Conservation (phyloP, 805 yeast species). For the Kuraishia hungarica region DNA sequence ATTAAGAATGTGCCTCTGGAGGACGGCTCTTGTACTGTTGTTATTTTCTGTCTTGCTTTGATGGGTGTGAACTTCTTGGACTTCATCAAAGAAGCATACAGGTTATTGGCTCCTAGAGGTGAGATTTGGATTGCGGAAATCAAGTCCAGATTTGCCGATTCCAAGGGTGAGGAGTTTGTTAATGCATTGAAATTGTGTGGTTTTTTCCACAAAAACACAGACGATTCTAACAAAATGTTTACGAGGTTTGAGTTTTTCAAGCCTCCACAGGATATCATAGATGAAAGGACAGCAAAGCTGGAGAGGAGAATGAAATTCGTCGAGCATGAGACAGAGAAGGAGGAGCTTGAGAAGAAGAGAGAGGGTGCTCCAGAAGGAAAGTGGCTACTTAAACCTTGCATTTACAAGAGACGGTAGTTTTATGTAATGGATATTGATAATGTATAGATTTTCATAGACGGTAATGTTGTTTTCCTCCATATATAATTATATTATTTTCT, state of each 20-base stretch:
- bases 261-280: constrained; percentile 63
- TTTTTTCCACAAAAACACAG: constrained; percentile 82
- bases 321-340: constrained; percentile 59
- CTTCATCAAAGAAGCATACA: constrained; percentile 81
- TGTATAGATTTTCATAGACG: too few species aligned
- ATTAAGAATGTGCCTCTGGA: constrained; percentile 81
- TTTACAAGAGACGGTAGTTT: constrained; percentile 73
- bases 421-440: not conserved
- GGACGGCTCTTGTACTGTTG: constrained; percentile 75
- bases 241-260: constrained; percentile 90
- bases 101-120: constrained; percentile 84
- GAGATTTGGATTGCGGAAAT: constrained; percentile 98
- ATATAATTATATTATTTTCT: too few species aligned
- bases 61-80: constrained; percentile 98
- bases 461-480: too few species aligned
- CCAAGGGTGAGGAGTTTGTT: constrained; percentile 71
- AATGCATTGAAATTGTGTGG: constrained; percentile 71
- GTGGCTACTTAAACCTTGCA: constrained; percentile 93
- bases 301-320: constrained; percentile 60
- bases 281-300: constrained; percentile 51
- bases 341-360: constrained; percentile 49
- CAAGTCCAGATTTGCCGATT: constrained; percentile 81
- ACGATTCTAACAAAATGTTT: constrained; percentile 85
- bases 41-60: constrained; percentile 86
- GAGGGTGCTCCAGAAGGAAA: constrained; percentile 59